Evolutionary conservation across 2,329 filamentous ascomycete genomes (phyloP).

Genomic region (Apiospora sp.): DNA sequence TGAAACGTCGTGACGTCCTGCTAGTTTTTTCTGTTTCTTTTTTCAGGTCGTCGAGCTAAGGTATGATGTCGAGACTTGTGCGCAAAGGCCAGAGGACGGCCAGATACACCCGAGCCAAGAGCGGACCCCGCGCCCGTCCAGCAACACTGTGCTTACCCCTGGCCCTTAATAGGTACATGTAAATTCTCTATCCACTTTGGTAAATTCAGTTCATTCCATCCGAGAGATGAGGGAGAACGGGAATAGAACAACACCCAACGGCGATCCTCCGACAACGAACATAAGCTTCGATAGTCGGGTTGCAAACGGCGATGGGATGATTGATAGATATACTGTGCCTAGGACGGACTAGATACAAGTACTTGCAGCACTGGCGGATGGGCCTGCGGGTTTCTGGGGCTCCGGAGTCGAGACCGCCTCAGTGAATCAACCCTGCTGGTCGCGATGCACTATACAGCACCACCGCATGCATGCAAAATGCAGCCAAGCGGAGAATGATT

Average conservation of each 20-base stretch:
- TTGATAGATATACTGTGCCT: not conserved
- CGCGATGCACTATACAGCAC: not conserved
- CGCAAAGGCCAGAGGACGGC: slow-evolving; percentile 10
- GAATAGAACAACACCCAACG: no score
- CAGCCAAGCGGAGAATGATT: slow-evolving; percentile 20
- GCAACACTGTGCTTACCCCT: not conserved
- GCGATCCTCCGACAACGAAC: not conserved
- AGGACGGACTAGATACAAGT: not conserved
- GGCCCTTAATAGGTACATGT: not conserved
- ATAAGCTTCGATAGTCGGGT: not conserved
- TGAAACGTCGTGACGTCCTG: slow-evolving; percentile 25
- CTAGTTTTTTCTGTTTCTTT: slow-evolving; percentile 6
- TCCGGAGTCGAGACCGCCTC: slow-evolving; percentile 20
- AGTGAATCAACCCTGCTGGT: not conserved
- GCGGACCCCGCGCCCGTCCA: slow-evolving; percentile 11
- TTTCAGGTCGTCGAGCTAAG: slow-evolving; percentile 15
- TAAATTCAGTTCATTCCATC: not conserved
- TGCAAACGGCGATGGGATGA: not conserved
- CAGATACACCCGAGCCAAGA: not conserved
- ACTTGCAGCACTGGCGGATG: not conserved
- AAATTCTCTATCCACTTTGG: not conserved
- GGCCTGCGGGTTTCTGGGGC: slow-evolving; percentile 3
- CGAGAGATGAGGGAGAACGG: not conserved
- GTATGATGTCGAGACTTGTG: slow-evolving; percentile 21
- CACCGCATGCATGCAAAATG: slow-evolving; percentile 6